These are phyloP conservation scores for Mucor sp. DNA, from an alignment of 371 early-diverging fungal genomes.

Conservation along the genomic window DNA sequence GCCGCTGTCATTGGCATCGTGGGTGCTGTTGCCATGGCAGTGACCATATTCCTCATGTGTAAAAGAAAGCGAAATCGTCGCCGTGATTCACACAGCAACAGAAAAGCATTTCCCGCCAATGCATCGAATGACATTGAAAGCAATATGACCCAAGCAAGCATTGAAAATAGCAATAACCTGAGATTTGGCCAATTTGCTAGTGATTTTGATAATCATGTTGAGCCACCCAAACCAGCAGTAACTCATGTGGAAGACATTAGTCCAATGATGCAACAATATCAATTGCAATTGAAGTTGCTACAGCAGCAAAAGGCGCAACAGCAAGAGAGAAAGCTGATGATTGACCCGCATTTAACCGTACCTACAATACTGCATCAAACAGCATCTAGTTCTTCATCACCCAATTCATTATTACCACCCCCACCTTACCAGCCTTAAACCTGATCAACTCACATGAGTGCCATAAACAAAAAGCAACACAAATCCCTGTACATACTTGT, in stretches of 20 bases:
- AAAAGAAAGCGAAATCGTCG: conserved; percentile 16
- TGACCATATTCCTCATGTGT: conserved; percentile 30
- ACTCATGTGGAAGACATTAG: conserved; percentile 9
- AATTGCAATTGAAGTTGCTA: conserved; percentile 18
- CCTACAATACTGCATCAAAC: neutral
- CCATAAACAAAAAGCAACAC: neutral
- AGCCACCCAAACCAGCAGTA: conserved; percentile 9
- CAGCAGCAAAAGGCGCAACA: conserved; percentile 14
- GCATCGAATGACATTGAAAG: neutral
- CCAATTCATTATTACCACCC: conserved; percentile 14
- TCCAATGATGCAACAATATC: conserved; percentile 30
- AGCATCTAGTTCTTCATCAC: conserved; percentile 3
- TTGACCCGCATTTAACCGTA: neutral
- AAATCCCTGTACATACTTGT: neutral
- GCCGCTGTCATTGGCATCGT: conserved; percentile 38
- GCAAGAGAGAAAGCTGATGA: conserved; percentile 4
- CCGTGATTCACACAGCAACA: neutral
- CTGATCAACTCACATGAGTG: neutral
- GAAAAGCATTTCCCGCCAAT: neutral
- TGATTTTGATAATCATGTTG: conserved; percentile 18
- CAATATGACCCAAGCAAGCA: neutral
- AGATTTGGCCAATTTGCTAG: conserved; percentile 21
- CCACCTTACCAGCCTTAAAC: conserved; percentile 23
- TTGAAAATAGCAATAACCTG: neutral
- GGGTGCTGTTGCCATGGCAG: conserved; percentile 28